Percentiles rank a stretch among this genome's conserved stretches.
phyloP scores from a whole-genome alignment of 139 green algal genomes.

The Desmodesmus armatus region DNA sequence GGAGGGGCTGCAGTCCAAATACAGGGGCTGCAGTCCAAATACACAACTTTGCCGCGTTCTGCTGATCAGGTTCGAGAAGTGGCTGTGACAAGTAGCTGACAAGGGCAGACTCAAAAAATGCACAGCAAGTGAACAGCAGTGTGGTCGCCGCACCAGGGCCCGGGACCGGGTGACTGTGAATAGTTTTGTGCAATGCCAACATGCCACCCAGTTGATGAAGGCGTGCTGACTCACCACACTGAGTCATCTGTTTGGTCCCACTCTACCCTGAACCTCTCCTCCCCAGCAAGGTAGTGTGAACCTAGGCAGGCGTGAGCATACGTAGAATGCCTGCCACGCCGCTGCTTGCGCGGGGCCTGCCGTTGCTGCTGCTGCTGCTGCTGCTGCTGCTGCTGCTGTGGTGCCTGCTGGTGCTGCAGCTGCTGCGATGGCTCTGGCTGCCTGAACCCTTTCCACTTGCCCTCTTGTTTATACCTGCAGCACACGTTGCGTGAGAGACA shows the following conservation, averaged over 20 bases:
- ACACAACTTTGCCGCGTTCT: too few relatives aligned
- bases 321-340: constrained; percentile 21
- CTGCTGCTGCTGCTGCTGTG: neutral
- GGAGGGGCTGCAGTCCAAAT: too few relatives aligned
- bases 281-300: constrained; percentile 69
- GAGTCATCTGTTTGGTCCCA: constrained; percentile 59
- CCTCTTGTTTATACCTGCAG: constrained; percentile 41
- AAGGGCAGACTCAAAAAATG: too few relatives aligned
- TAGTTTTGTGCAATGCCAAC: too few relatives aligned
- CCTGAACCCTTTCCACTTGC: neutral
- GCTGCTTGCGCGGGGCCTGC: neutral
- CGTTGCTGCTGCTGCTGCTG: neutral
- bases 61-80: too few relatives aligned
- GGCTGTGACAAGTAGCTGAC: too few relatives aligned
- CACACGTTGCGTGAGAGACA: too few relatives aligned
- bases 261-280: constrained; percentile 78
- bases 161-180: too few relatives aligned
- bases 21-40: too few relatives aligned
- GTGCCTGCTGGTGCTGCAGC: neutral
- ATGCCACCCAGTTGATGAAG: too few relatives aligned
- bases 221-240: constrained; percentile 79
- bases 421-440: neutral
- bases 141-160: too few relatives aligned
- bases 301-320: constrained; percentile 66
- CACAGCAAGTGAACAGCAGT: too few relatives aligned